Percentiles rank a stretch among this genome's conserved stretches.
Conservation (phyloP, 2,329 filamentous ascomycete species). For the Fusarium napiforme region DNA sequence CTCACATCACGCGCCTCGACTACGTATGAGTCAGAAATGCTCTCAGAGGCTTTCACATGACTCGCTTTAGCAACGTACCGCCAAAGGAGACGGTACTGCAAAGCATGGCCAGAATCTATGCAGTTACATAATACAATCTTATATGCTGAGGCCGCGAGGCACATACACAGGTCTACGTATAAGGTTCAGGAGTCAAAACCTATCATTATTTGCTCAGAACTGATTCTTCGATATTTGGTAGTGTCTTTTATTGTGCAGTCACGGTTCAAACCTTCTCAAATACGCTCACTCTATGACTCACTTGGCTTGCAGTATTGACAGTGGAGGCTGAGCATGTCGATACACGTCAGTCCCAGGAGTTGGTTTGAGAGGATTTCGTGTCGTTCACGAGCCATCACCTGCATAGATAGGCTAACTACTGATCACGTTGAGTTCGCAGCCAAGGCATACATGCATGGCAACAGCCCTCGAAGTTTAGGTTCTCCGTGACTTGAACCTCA, state of each 20-base stretch:
- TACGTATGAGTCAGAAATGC: too few relatives aligned
- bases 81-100: accelerated
- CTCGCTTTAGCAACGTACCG: background rate
- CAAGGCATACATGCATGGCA: background rate
- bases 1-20: too few relatives aligned
- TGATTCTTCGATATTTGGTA: background rate
- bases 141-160: too few relatives aligned
- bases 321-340: too few relatives aligned
- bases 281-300: background rate
- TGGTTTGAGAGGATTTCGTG: background rate
- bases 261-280: accelerated
- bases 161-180: accelerated
- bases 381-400: background rate
- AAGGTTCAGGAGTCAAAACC: background rate
- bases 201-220: background rate
- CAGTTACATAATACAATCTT: background rate
- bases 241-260: background rate
- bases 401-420: accelerated
- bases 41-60: background rate
- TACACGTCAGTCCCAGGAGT: too few relatives aligned
- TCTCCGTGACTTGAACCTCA: background rate
- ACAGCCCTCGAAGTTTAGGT: too few relatives aligned
- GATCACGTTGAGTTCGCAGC: background rate
- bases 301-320: background rate
- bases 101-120: background rate